Conservation (phyloP, 345 rosid genomes). For the Arabis hirsuta region DNA sequence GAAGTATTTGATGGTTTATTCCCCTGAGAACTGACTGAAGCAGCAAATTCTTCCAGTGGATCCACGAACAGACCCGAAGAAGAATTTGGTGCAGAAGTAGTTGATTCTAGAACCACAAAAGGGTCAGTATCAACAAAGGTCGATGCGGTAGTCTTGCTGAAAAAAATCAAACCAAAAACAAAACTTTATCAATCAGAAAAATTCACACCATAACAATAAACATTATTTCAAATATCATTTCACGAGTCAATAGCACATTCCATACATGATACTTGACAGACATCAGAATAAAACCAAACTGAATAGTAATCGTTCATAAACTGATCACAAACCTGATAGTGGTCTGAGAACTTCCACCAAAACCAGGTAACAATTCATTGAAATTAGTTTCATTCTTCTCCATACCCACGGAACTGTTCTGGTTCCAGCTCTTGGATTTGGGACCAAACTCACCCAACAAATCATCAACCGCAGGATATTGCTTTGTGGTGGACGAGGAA, state of each 20-base stretch:
- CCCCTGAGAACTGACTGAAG: conserved; percentile 48
- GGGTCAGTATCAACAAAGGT: conserved; percentile 59
- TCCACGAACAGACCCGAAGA: conserved; percentile 49
- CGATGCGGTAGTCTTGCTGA: conserved; percentile 44
- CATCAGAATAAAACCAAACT: neutral
- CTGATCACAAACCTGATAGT: conserved; percentile 51
- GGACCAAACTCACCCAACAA: conserved; percentile 52
- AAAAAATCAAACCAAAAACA: conserved; percentile 16
- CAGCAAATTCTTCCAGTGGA: conserved; percentile 65
- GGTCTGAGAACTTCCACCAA: conserved; percentile 54
- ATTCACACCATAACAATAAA: conserved; percentile 8
- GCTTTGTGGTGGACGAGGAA: conserved; percentile 45
- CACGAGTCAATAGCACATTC: conserved; percentile 5
- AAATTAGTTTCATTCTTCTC: conserved; percentile 46
- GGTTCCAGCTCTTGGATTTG: conserved; percentile 37
- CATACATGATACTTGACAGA: neutral
- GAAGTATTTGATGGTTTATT: conserved; percentile 42
- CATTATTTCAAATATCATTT: neutral
- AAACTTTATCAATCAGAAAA: conserved; percentile 11
- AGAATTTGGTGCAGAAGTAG: conserved; percentile 46
- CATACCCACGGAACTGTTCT: conserved; percentile 2
- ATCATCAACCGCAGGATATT: conserved; percentile 52
- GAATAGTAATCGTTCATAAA: neutral
- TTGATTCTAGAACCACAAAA: conserved; percentile 66
- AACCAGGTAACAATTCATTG: conserved; percentile 83